Evolutionary conservation across 2,329 filamentous ascomycete species (phyloP).

Genomic region (Verticillium longisporum): DNA sequence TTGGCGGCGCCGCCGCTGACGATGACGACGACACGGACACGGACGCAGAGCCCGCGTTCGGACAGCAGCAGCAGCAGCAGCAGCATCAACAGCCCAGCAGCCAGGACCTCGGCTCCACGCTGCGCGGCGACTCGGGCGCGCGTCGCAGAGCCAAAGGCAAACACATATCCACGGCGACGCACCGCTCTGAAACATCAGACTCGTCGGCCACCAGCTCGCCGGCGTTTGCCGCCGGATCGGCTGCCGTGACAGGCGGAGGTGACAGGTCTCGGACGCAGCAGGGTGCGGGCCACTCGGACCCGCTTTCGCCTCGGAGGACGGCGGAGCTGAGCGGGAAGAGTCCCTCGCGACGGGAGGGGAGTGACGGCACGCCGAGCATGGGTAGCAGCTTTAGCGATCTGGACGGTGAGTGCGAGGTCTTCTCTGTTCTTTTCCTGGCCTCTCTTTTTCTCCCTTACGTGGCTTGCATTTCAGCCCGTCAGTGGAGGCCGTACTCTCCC

Average conservation of each 20-base stretch:
- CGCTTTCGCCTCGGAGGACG: constrained; percentile 52
- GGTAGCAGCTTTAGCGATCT: constrained; percentile 83
- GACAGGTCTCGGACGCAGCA: constrained; percentile 21
- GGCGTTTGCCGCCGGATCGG: constrained; percentile 24
- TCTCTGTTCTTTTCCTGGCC: not conserved
- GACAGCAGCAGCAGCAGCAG: constrained; percentile 33
- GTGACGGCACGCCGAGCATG: constrained; percentile 72
- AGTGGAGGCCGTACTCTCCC: too few relatives aligned
- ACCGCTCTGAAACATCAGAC: constrained; percentile 52
- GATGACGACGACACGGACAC: constrained; percentile 38
- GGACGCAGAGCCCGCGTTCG: constrained; percentile 49
- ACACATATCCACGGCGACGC: constrained; percentile 23
- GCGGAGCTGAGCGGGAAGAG: constrained; percentile 51
- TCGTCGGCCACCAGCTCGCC: constrained; percentile 50
- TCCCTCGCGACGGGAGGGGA: constrained; percentile 51
- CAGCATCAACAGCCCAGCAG: constrained; percentile 25
- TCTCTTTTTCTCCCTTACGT: too few relatives aligned
- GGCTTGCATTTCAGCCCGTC: too few relatives aligned
- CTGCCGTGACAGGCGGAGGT: constrained; percentile 18
- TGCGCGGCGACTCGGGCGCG: constrained; percentile 36
- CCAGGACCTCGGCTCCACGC: constrained; percentile 45
- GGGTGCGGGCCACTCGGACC: constrained; percentile 20
- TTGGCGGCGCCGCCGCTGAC: constrained; percentile 31
- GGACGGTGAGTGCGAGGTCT: constrained; percentile 46
- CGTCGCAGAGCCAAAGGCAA: constrained; percentile 16